Conservation (phyloP, 257 asterid genomes). For the Agastache rugosa region DNA sequence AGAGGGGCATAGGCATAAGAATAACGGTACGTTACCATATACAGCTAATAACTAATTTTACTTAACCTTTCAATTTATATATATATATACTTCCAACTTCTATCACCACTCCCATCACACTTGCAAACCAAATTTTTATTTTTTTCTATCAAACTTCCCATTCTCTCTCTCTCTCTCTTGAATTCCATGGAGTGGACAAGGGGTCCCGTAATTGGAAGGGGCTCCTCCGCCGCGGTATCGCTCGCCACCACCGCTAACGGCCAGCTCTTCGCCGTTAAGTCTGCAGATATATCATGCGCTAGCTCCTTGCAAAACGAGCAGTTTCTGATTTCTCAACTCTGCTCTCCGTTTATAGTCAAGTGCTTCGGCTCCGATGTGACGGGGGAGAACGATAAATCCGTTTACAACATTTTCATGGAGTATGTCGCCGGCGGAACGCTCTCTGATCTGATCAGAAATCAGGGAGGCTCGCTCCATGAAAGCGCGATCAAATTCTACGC, state of each 20-base stretch:
- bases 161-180: slow-evolving; percentile 21
- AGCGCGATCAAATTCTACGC: slow-evolving; percentile 42
- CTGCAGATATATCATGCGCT: slow-evolving; percentile 47
- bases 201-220: slow-evolving; percentile 75
- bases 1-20: not conserved
- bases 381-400: slow-evolving; percentile 27
- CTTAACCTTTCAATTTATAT: not conserved
- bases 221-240: slow-evolving; percentile 74
- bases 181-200: slow-evolving; percentile 70
- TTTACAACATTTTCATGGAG: slow-evolving; percentile 71
- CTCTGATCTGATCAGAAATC: slow-evolving; percentile 54
- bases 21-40: not conserved
- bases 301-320: slow-evolving; percentile 54
- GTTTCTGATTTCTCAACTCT: slow-evolving; percentile 56
- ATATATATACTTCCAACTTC: slow-evolving; percentile 17
- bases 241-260: slow-evolving; percentile 63
- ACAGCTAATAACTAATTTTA: slow-evolving; percentile 25
- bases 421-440: slow-evolving; percentile 73
- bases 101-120: not conserved
- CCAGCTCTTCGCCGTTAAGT: slow-evolving; percentile 67
- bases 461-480: slow-evolving; percentile 57
- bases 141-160: no score
- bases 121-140: slow-evolving; percentile 7
- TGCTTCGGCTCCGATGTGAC: slow-evolving; percentile 61
- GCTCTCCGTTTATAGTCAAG: slow-evolving; percentile 59